Evolutionary conservation across 2,329 filamentous ascomycete species (phyloP).

Genomic region (Fonsecaea nubica): DNA sequence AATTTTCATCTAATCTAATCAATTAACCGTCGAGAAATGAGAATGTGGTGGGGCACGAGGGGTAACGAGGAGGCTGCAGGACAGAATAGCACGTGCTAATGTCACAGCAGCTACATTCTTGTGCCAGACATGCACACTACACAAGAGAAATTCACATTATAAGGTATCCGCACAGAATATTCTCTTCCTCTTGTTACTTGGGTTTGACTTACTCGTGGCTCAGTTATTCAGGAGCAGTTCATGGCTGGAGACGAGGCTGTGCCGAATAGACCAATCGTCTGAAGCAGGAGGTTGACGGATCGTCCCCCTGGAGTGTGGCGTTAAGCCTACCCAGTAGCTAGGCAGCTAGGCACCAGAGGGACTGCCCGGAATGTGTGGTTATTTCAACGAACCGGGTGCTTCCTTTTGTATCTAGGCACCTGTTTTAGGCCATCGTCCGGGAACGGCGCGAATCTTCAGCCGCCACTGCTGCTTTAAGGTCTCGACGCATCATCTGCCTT

Average conservation of each 20-base stretch:
- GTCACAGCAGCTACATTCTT: neutral
- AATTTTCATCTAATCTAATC: constrained; percentile 7
- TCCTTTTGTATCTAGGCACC: no score
- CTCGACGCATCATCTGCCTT: neutral
- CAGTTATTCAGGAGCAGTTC: neutral
- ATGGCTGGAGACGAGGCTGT: neutral
- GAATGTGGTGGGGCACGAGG: neutral
- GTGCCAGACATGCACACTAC: neutral
- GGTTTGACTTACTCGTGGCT: neutral
- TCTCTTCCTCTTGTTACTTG: neutral
- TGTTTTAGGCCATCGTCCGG: no score
- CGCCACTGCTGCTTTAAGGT: neutral
- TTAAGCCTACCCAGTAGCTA: neutral
- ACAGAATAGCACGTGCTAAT: neutral
- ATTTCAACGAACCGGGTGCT: no score
- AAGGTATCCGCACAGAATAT: neutral
- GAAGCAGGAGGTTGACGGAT: neutral
- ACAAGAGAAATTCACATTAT: neutral
- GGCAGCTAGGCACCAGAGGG: no score
- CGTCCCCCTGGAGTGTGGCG: neutral
- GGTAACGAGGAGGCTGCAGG: neutral
- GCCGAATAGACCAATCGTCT: neutral
- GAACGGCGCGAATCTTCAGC: neutral
- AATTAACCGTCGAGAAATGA: neutral
- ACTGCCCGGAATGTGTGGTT: no score